Evolutionary conservation across 345 rosid genomes (phyloP).

Genomic region (Mangifera indica): DNA sequence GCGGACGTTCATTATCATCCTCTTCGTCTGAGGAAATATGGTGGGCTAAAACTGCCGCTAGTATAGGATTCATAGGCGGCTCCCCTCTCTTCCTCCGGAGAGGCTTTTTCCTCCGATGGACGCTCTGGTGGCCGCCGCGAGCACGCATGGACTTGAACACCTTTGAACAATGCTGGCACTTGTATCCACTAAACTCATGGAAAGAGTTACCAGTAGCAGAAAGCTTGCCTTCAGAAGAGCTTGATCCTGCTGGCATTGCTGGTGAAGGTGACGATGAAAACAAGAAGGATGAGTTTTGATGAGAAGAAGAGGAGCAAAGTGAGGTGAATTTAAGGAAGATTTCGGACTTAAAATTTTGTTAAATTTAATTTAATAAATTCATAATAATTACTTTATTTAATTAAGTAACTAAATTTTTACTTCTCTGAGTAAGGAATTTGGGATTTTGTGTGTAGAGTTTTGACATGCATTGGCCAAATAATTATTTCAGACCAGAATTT

Average conservation of each 20-base stretch:
- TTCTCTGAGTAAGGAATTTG: background rate
- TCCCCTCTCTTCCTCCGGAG: background rate
- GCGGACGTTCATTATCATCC: background rate
- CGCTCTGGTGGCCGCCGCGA: constrained; percentile 16
- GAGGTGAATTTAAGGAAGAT: background rate
- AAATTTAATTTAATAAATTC: background rate
- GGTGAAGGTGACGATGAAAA: constrained; percentile 2
- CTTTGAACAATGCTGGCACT: constrained; percentile 14
- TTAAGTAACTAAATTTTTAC: background rate
- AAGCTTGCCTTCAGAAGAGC: constrained; percentile 4
- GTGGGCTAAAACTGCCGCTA: constrained; percentile 3
- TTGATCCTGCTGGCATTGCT: background rate
- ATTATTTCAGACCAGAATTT: background rate
- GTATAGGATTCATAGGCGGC: background rate
- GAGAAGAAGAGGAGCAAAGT: background rate
- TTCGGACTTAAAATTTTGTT: constrained; percentile 7
- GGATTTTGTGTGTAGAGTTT: background rate
- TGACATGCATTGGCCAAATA: background rate
- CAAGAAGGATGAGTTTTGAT: background rate
- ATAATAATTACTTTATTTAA: background rate
- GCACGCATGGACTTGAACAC: constrained; percentile 15
- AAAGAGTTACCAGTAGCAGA: background rate
- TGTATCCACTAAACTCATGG: background rate
- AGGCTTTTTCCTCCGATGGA: constrained; percentile 1
- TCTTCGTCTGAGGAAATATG: constrained; percentile 8